Evolutionary conservation across 371 early-diverging fungal species (phyloP).

Genomic region (Dichotomocladium elegans): DNA sequence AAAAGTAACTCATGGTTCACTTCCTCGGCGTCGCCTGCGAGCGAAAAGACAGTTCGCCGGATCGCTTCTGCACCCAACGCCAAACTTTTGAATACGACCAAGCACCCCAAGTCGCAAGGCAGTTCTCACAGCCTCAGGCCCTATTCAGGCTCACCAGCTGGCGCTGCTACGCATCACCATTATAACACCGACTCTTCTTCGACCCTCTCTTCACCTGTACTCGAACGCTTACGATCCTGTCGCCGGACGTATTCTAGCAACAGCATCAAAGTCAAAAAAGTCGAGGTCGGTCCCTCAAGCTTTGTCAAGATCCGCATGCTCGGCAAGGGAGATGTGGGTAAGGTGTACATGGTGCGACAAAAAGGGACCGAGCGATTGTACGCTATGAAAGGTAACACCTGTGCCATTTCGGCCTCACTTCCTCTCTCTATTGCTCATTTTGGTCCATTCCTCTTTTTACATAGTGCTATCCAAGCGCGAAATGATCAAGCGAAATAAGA

Average conservation of each 20-base stretch:
- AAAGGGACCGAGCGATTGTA: slow-evolving; percentile 80
- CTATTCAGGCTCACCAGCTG: not conserved
- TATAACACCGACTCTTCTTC: too few species aligned
- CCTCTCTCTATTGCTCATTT: too few species aligned
- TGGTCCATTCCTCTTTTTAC: not conserved
- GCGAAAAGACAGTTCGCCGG: slow-evolving; percentile 39
- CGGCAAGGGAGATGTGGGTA: slow-evolving; percentile 77
- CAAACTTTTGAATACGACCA: slow-evolving; percentile 23
- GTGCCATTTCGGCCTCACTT: too few species aligned
- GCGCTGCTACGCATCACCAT: not conserved
- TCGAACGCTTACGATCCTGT: slow-evolving; percentile 15
- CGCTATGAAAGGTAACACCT: slow-evolving; percentile 85
- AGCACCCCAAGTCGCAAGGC: slow-evolving; percentile 6
- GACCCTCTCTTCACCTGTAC: slow-evolving; percentile 10
- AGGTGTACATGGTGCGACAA: slow-evolving; percentile 90
- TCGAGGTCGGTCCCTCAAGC: slow-evolving; percentile 80
- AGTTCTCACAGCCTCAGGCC: slow-evolving; percentile 1
- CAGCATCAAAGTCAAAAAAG: slow-evolving; percentile 73
- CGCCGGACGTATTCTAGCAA: slow-evolving; percentile 72
- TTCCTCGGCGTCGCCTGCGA: slow-evolving; percentile 6
- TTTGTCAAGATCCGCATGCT: slow-evolving; percentile 83
- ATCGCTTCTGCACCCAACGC: slow-evolving; percentile 55
- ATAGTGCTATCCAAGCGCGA: slow-evolving; percentile 87
- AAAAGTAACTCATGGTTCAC: slow-evolving; percentile 47
- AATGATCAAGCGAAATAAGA: slow-evolving; percentile 95